A percentile compares a stretch with the other conserved stretches of the same genome.
phyloP scores from a whole-genome alignment of 1,139 yeast species.

The Debaryomyces subglobosus region DNA sequence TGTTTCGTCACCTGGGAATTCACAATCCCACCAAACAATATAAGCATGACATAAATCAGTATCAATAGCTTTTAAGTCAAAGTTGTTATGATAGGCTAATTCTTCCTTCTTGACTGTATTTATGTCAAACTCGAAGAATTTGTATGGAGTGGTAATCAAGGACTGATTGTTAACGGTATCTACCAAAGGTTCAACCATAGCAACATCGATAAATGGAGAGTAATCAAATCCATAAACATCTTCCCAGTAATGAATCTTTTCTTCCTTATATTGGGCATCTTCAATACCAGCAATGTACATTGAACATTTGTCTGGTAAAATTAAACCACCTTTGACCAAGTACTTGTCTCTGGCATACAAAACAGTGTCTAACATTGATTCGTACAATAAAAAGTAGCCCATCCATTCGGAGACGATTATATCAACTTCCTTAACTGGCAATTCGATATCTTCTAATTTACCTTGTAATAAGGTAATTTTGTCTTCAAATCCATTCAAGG shows the following conservation, averaged over 20 bases:
- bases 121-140: slow-evolving; percentile 81
- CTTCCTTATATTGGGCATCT: slow-evolving; percentile 91
- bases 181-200: slow-evolving; percentile 92
- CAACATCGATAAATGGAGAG: slow-evolving; percentile 68
- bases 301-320: slow-evolving; percentile 93
- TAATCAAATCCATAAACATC: slow-evolving; percentile 97
- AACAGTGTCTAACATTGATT: slow-evolving; percentile 97
- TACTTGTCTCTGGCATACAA: slow-evolving; percentile 91
- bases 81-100: slow-evolving; percentile 70
- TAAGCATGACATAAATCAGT: slow-evolving; percentile 86
- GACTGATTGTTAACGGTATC: slow-evolving; percentile 85
- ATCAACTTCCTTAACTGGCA: slow-evolving; percentile 83
- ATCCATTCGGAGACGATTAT: slow-evolving; percentile 98
- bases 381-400: slow-evolving; percentile 96
- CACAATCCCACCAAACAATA: slow-evolving; percentile 94
- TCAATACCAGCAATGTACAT: slow-evolving; percentile 93
- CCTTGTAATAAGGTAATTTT: slow-evolving; percentile 90
- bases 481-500: slow-evolving; percentile 81
- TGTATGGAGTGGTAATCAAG: slow-evolving; percentile 71
- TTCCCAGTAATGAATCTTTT: slow-evolving; percentile 93
- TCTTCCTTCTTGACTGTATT: slow-evolving; percentile 86
- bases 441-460: slow-evolving; percentile 87
- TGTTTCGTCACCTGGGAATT: slow-evolving; percentile 67
- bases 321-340: slow-evolving; percentile 82
- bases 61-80: slow-evolving; percentile 72